Percentiles rank a stretch among this genome's conserved stretches.
phyloP scores from a whole-genome alignment of 2,329 filamentous ascomycete genomes.

The Arthrocladium fulminans region DNA sequence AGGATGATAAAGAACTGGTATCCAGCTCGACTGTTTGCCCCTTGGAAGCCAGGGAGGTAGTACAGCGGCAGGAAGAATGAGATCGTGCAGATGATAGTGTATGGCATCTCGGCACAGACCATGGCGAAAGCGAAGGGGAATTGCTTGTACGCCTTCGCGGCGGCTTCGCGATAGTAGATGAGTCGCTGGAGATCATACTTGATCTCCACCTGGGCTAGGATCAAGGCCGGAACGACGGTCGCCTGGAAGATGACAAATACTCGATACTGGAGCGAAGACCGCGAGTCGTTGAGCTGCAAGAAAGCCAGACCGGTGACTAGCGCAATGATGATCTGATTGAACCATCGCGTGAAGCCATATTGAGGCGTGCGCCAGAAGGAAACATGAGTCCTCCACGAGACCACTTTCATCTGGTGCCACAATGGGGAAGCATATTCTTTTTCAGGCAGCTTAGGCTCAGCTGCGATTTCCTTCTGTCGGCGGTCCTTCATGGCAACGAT shows the following conservation, averaged over 20 bases:
- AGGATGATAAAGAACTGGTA: constrained; percentile 83
- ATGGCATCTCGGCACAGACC: constrained; percentile 76
- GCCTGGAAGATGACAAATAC: constrained; percentile 89
- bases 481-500: constrained; percentile 59
- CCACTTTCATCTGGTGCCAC: constrained; percentile 67
- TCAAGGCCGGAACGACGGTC: constrained; percentile 68
- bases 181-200: constrained; percentile 73
- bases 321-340: constrained; percentile 72
- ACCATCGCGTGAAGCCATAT: constrained; percentile 80
- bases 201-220: constrained; percentile 74
- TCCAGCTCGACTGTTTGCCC: constrained; percentile 56
- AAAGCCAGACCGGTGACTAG: constrained; percentile 72
- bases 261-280: constrained; percentile 69
- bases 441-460: constrained; percentile 43
- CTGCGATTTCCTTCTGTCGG: constrained; percentile 42
- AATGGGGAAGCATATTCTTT: constrained; percentile 77
- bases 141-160: constrained; percentile 76
- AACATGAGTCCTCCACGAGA: constrained; percentile 63
- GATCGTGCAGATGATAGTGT: constrained; percentile 70
- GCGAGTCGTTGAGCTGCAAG: constrained; percentile 66
- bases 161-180: constrained; percentile 78
- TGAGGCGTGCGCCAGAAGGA: constrained; percentile 80
- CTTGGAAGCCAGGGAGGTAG: constrained; percentile 69
- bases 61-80: constrained; percentile 76
- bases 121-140: constrained; percentile 70